A percentile compares a stretch with the other conserved stretches of the same genome.
These are phyloP conservation scores for Aspergillus arachidicola DNA, from an alignment of 2,329 filamentous ascomycete genomes.

Conservation along the genomic window DNA sequence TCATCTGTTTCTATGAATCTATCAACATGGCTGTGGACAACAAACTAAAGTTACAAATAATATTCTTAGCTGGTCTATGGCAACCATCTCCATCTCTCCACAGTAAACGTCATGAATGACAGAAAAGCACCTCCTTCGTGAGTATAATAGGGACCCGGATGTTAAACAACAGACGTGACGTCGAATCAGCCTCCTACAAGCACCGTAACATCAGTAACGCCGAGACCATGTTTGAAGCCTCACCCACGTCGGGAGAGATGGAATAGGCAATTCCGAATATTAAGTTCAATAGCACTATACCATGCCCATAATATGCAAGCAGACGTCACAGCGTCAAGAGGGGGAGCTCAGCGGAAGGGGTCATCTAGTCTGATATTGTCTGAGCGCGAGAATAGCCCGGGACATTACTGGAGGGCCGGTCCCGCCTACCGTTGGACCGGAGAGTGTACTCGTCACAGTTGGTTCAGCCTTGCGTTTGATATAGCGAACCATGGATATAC, in stretches of 20 bases:
- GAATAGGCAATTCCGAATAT: slow-evolving; percentile 14
- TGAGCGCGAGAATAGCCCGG: slow-evolving; percentile 4
- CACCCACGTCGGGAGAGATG: slow-evolving; percentile 9
- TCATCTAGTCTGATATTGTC: not conserved
- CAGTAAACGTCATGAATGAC: not conserved
- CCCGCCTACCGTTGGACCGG: not conserved
- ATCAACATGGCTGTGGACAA: not conserved
- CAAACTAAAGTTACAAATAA: not conserved
- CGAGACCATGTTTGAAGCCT: not conserved
- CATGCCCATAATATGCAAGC: not conserved
- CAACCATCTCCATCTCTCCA: not conserved
- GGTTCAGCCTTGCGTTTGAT: not conserved
- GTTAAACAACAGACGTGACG: not conserved
- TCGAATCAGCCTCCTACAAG: not conserved
- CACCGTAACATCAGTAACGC: not conserved
- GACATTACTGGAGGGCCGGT: not conserved
- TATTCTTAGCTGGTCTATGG: not conserved
- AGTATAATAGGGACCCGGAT: not conserved
- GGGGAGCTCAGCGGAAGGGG: not conserved
- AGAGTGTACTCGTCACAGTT: not conserved
- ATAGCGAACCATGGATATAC: not conserved
- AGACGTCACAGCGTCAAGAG: not conserved
- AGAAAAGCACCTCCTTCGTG: not conserved
- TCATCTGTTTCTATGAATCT: not conserved
- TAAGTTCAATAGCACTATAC: not conserved